A percentile compares a stretch with the other conserved stretches of the same genome.
Conservation (phyloP, 768 basidiomycete genomes). For the Roridomyces roridus region DNA sequence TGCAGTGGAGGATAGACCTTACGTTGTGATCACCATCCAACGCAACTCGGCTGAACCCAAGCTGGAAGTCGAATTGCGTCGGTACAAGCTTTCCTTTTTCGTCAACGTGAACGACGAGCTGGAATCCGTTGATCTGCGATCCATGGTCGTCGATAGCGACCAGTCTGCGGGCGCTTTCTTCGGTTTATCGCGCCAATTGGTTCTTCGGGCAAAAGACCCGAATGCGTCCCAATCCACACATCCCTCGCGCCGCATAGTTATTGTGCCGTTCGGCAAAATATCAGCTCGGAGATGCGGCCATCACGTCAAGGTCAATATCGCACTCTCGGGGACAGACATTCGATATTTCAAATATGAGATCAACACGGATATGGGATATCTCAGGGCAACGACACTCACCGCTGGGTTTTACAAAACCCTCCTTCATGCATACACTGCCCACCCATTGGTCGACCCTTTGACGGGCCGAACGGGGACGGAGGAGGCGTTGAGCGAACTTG, state of each 20-base stretch:
- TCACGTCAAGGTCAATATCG: slow-evolving; percentile 32
- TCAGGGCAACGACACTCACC: slow-evolving; percentile 33
- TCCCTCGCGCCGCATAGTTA: slow-evolving; percentile 32
- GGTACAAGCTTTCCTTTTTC: slow-evolving; percentile 49
- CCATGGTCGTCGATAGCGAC: slow-evolving; percentile 46
- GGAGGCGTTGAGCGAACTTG: slow-evolving; percentile 47
- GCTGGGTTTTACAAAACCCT: slow-evolving; percentile 44
- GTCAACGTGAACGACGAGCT: slow-evolving; percentile 39
- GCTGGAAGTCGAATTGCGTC: slow-evolving; percentile 42
- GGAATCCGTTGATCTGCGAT: slow-evolving; percentile 45
- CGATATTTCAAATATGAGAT: slow-evolving; percentile 37
- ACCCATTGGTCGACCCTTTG: slow-evolving; percentile 48
- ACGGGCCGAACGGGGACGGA: slow-evolving; percentile 50
- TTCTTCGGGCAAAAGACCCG: slow-evolving; percentile 37
- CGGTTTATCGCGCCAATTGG: slow-evolving; percentile 48
- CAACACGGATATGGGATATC: slow-evolving; percentile 39
- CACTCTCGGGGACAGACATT: slow-evolving; percentile 7
- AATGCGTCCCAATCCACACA: slow-evolving; percentile 22
- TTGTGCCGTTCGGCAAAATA: slow-evolving; percentile 46
- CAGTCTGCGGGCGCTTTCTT: slow-evolving; percentile 52
- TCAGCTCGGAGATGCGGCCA: slow-evolving; percentile 22
- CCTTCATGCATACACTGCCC: slow-evolving; percentile 53
- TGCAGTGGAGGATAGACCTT: slow-evolving; percentile 25
- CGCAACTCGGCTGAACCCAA: not conserved
- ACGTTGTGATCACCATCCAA: slow-evolving; percentile 21